Evolutionary conservation across 2,329 filamentous ascomycete genomes (phyloP).

Genomic region (Parastagonospora nodorum): DNA sequence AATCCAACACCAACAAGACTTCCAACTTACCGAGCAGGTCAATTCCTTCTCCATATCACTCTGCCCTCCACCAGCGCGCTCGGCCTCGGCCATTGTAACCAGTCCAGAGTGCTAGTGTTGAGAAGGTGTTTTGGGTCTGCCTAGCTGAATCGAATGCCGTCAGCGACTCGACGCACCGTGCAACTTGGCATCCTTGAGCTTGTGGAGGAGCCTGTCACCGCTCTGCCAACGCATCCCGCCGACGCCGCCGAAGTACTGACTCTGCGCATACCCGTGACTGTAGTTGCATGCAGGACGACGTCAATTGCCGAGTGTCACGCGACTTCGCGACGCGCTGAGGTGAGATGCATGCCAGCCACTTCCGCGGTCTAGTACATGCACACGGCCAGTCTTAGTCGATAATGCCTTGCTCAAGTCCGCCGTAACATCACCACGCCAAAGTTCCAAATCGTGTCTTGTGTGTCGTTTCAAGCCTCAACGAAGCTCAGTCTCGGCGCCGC

Average conservation of each 20-base stretch:
- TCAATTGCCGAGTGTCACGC: slow-evolving; percentile 12
- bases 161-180: slow-evolving; percentile 18
- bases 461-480: neutral
- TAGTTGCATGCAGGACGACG: neutral
- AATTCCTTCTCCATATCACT: slow-evolving; percentile 88
- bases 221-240: slow-evolving; percentile 18
- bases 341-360: no score
- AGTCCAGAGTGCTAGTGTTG: slow-evolving; percentile 6
- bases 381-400: no score
- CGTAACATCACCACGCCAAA: neutral
- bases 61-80: slow-evolving; percentile 50
- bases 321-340: slow-evolving; percentile 6
- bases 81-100: slow-evolving; percentile 40
- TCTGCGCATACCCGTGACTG: neutral
- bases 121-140: slow-evolving; percentile 1
- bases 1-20: no score
- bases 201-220: slow-evolving; percentile 17
- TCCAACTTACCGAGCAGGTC: slow-evolving; percentile 81
- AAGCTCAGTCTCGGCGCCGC: neutral
- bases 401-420: no score
- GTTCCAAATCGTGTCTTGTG: neutral
- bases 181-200: slow-evolving; percentile 5
- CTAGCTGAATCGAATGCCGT: slow-evolving; percentile 16
- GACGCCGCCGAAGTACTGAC: neutral
- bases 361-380: no score